These are phyloP conservation scores for Sphagnum fallax DNA, from an alignment of 228 moss, liverwort and hornwort genomes.

Conservation along the genomic window DNA sequence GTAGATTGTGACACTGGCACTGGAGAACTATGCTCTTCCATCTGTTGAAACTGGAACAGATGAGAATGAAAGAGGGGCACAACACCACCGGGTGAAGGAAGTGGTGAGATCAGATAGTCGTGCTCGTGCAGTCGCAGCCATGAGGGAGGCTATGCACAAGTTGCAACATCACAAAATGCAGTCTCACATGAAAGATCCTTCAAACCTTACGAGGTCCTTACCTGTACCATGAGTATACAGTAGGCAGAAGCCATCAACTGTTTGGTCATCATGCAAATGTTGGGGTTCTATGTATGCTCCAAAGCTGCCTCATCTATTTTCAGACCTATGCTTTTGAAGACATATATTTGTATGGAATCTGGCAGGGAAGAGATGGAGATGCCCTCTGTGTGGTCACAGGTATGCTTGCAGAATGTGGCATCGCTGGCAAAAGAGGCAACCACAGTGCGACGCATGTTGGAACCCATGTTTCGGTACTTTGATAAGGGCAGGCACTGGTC, in stretches of 20 bases:
- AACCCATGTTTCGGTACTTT: conserved; percentile 83
- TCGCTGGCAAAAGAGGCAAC: conserved; percentile 86
- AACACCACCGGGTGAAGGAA: conserved; percentile 64
- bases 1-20: conserved; percentile 66
- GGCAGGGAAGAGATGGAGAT: conserved; percentile 66
- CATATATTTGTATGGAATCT: background rate
- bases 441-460: conserved; percentile 75
- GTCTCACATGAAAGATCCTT: conserved; percentile 39
- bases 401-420: conserved; percentile 89
- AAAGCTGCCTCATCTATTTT: too few species aligned
- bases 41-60: conserved; percentile 35
- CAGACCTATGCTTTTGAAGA: too few species aligned
- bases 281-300: too few species aligned
- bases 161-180: conserved; percentile 45
- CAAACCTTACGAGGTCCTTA: conserved; percentile 52
- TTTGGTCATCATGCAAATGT: too few species aligned
- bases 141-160: conserved; percentile 60
- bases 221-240: background rate
- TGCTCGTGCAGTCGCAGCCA: conserved; percentile 51
- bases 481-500: conserved; percentile 76
- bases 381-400: conserved; percentile 81
- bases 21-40: conserved; percentile 77
- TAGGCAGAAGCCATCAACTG: too few species aligned
- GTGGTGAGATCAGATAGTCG: conserved; percentile 63
- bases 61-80: conserved; percentile 53